phyloP scores from a whole-genome alignment of 208 protist genomes.

The Trichomonas tenax region DNA sequence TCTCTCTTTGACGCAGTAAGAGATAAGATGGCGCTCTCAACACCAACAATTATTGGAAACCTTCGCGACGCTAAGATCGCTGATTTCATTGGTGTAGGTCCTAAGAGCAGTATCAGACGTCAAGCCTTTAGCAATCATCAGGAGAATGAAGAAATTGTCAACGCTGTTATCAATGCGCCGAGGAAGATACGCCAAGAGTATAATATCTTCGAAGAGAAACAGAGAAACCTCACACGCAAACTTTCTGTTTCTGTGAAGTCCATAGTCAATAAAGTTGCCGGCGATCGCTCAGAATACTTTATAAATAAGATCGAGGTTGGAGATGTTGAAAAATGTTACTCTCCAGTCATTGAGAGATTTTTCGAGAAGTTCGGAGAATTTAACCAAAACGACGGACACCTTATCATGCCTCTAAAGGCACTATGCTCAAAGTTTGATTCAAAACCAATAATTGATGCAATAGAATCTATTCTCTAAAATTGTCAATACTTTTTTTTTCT shows the following conservation, averaged over 20 bases:
- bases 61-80: not conserved
- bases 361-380: not conserved
- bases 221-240: not conserved
- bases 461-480: not conserved
- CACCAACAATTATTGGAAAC: not conserved
- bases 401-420: not conserved
- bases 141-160: not conserved
- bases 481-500: too few species aligned
- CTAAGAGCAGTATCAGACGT: not conserved
- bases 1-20: not conserved
- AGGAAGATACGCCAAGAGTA: not conserved
- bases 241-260: not conserved
- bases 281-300: not conserved
- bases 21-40: not conserved
- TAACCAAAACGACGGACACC: not conserved
- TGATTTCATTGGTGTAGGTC: not conserved
- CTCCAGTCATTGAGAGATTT: not conserved
- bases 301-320: not conserved
- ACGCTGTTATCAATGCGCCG: not conserved
- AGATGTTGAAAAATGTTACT: not conserved
- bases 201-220: not conserved
- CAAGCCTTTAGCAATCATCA: not conserved
- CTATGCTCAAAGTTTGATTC: not conserved
- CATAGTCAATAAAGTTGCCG: not conserved
- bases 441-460: not conserved